Base-by-base conservation (phyloP, 164 flowering plant species). In the Protea cynaroides region DNA sequence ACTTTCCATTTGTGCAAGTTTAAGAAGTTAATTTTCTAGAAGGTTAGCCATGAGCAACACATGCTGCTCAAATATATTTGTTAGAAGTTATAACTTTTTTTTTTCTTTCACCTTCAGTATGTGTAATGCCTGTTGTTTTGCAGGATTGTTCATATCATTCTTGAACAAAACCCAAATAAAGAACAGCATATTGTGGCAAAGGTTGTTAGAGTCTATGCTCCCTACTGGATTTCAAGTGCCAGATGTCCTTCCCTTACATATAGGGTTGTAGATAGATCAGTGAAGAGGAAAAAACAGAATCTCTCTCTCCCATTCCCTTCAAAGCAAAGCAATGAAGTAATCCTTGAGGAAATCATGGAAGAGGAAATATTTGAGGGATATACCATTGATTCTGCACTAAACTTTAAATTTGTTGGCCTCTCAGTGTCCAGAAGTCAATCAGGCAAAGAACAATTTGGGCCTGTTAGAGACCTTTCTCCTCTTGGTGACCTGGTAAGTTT, bases 61-160 rank as follows among this genome's bases (percentile, higher is more conserved):
- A 37, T 63, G 66, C 65, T 58, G 25, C 37, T 8, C 52, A 18
- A 24, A 23, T 65, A 29, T 49, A 29, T 62, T 34, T 43, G 17
- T 22, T 43, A 29, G 51, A n/a, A n/a, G n/a, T n/a, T n/a, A n/a
- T n/a, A n/a, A 1, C 22, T 40, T 50, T 14, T 47, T 65, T 25
- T 19, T 17, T 72, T 29, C 34, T 29, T 29, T 29, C 34, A 29
- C 34, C 4, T 1, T 29, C 34, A 1, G 4, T 29, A 1, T 29
- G 34, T 29, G 34, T 1, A 29, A 29, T 29, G 34, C 34, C 34
- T 4, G 4, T 29, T 29, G 34, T 29, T 29, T 29, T 77, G 73
- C 92, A 93, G 98, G 95, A 69, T 84, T 58, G 92, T 84, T 71
- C 93, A 91, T 61, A 69, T 94, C 24, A 80, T 91, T 76, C 77